phyloP scores from a whole-genome alignment of 306 rosid species.

The Benincasa hispida region DNA sequence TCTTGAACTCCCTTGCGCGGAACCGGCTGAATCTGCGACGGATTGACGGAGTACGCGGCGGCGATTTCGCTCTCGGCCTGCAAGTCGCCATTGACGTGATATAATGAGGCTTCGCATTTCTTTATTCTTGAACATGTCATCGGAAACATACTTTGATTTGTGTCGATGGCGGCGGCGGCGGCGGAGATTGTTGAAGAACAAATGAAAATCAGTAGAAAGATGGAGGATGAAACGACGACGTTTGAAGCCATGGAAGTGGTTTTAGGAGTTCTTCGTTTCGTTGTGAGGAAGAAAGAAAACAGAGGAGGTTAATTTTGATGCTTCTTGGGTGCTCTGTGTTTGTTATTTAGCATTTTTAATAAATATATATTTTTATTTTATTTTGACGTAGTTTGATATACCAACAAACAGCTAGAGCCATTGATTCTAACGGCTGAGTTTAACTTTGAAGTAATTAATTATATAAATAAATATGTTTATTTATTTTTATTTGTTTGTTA shows the following conservation, averaged over 20 bases:
- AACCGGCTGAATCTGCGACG: constrained; percentile 33
- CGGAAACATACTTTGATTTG: constrained; percentile 23
- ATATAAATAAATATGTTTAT: neutral
- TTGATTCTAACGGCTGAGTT: constrained; percentile 2
- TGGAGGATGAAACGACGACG: constrained; percentile 17
- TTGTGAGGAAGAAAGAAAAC: constrained; percentile 11
- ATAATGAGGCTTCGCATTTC: constrained; percentile 49
- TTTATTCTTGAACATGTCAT: constrained; percentile 28
- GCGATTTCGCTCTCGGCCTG: constrained; percentile 21
- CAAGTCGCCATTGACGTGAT: constrained; percentile 20
- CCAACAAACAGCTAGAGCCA: neutral
- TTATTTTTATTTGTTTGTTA: neutral
- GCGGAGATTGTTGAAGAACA: neutral
- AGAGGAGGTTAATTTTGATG: neutral
- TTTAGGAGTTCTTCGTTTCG: constrained; percentile 9
- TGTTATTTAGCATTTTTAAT: constrained; percentile 11
- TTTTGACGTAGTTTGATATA: neutral
- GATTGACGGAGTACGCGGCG: constrained; percentile 22
- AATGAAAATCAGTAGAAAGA: constrained; percentile 16
- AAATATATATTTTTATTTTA: neutral
- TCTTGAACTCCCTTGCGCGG: constrained; percentile 14
- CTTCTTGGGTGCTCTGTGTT: constrained; percentile 13
- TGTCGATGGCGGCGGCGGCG: neutral
- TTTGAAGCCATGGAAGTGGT: constrained; percentile 39
- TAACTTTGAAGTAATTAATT: neutral